Conservation (phyloP, 1,284 basidiomycete genomes). For the Ustilago sp. region DNA sequence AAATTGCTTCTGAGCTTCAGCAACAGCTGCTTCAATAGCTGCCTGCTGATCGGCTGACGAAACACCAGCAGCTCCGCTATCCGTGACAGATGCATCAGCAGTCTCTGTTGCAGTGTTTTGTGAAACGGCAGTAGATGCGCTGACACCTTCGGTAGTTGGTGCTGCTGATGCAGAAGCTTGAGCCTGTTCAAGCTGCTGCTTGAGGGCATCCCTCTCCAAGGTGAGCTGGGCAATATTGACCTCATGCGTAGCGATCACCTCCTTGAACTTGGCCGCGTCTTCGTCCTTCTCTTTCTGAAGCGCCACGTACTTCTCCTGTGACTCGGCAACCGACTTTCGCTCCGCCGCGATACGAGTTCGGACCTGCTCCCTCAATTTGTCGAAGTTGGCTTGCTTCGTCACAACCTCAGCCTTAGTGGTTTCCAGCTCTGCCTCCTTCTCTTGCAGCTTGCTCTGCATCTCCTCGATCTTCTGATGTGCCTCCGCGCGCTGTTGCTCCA, state of each 20-base stretch:
- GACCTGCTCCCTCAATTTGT: slow-evolving; percentile 62
- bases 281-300: slow-evolving; percentile 69
- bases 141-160: slow-evolving; percentile 27
- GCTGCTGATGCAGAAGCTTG: slow-evolving; percentile 41
- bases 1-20: slow-evolving; percentile 55
- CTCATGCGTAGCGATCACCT: slow-evolving; percentile 44
- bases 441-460: slow-evolving; percentile 38
- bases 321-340: slow-evolving; percentile 61
- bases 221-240: slow-evolving; percentile 35
- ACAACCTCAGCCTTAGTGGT: slow-evolving; percentile 43
- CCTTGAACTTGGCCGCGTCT: slow-evolving; percentile 34
- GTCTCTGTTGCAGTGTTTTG: slow-evolving; percentile 43
- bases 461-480: slow-evolving; percentile 51
- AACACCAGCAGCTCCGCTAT: slow-evolving; percentile 4
- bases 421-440: slow-evolving; percentile 31
- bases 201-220: slow-evolving; percentile 66
- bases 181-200: slow-evolving; percentile 61
- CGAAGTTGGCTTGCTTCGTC: slow-evolving; percentile 55
- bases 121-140: not conserved
- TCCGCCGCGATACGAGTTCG: slow-evolving; percentile 57
- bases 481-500: slow-evolving; percentile 60
- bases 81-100: slow-evolving; percentile 20
- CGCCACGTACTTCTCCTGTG: slow-evolving; percentile 69
- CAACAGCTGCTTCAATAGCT: slow-evolving; percentile 42
- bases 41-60: slow-evolving; percentile 28